Conservation (phyloP, 2,329 filamentous ascomycete species). For the Setomelanomma holmii region DNA sequence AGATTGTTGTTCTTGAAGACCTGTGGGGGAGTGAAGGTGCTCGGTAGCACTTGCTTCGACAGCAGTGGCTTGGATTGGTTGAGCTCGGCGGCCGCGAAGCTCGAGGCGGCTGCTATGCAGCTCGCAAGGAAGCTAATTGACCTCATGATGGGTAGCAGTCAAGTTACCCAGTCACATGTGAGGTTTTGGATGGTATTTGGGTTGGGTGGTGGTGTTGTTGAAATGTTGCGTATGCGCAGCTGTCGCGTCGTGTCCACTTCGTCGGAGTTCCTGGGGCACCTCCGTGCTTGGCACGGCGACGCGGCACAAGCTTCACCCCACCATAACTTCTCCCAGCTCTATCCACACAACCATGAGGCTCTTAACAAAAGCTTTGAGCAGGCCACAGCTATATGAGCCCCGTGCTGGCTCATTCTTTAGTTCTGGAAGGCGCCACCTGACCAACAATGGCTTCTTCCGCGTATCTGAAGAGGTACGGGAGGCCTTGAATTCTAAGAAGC, state of each 20-base stretch:
- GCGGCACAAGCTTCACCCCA: constrained; percentile 23
- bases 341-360: constrained; percentile 31
- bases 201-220: constrained; percentile 16
- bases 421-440: constrained; percentile 33
- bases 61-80: constrained; percentile 66
- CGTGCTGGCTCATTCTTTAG: background rate
- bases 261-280: constrained; percentile 33
- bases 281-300: constrained; percentile 16
- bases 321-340: constrained; percentile 6
- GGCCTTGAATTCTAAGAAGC: constrained; percentile 75
- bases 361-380: constrained; percentile 21
- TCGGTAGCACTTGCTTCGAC: constrained; percentile 56
- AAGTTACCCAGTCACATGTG: constrained; percentile 43
- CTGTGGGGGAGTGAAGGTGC: constrained; percentile 79
- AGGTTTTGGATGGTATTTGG: constrained; percentile 17
- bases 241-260: constrained; percentile 51
- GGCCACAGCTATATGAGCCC: constrained; percentile 20
- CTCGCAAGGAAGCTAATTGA: constrained; percentile 44
- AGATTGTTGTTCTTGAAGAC: constrained; percentile 95
- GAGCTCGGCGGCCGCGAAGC: constrained; percentile 64
- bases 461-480: constrained; percentile 84
- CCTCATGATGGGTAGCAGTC: constrained; percentile 49
- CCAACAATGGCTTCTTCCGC: constrained; percentile 64
- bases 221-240: constrained; percentile 27
- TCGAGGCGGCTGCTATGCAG: constrained; percentile 65